Evolutionary conservation across 257 asterid species (phyloP).

Genomic region (Solanum pinnatisectum): DNA sequence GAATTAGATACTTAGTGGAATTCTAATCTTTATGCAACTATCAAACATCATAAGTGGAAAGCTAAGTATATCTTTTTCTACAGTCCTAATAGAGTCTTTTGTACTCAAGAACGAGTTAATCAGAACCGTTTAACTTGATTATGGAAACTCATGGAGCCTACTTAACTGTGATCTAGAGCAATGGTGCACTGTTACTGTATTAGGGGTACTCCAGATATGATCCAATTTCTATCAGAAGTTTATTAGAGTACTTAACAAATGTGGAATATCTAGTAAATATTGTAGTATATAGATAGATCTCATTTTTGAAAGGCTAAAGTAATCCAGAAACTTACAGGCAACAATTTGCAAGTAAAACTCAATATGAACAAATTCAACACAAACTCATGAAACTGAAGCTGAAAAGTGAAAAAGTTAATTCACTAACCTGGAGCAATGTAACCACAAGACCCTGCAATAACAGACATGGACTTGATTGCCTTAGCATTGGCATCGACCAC

Average conservation of each 20-base stretch:
- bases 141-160: not conserved
- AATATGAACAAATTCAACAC: not conserved
- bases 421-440: slow-evolving; percentile 80
- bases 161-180: not conserved
- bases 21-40: too few relatives aligned
- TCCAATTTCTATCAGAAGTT: not conserved
- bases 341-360: not conserved
- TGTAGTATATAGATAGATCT: not conserved
- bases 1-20: not conserved
- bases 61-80: not conserved
- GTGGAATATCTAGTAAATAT: not conserved
- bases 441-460: slow-evolving; percentile 92
- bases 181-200: not conserved
- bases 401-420: too few relatives aligned
- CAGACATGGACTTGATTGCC: slow-evolving; percentile 53
- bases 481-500: slow-evolving; percentile 44
- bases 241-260: not conserved
- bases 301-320: not conserved
- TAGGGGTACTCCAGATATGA: not conserved
- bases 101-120: not conserved
- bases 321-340: not conserved
- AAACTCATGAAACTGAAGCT: too few relatives aligned
- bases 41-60: not conserved
- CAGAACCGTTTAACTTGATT: not conserved
- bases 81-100: not conserved